These are phyloP conservation scores for Mucor indicus DNA, from an alignment of 371 early-diverging fungal genomes.

Conservation along the genomic window DNA sequence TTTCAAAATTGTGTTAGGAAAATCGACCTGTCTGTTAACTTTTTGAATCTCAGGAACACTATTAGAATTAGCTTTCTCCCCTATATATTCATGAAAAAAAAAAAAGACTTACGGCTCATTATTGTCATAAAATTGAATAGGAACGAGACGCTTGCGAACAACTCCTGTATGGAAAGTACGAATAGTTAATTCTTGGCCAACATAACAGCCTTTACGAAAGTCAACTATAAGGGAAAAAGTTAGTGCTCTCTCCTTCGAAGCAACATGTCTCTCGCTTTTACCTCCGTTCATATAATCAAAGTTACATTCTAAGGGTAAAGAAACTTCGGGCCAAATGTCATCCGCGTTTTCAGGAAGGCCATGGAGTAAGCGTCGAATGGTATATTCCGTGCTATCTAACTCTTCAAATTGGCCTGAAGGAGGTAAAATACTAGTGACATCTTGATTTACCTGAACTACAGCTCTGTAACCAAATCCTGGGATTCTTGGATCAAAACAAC, in stretches of 20 bases:
- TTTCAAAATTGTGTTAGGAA: constrained; percentile 24
- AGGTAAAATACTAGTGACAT: constrained; percentile 20
- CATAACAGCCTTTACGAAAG: constrained; percentile 96
- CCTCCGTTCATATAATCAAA: constrained; percentile 90
- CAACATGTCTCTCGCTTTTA: constrained; percentile 15
- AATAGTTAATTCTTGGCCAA: constrained; percentile 97
- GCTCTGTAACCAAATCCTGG: constrained; percentile 62
- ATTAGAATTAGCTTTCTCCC: constrained; percentile 1
- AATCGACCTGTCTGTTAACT: constrained; percentile 25
- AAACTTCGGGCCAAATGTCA: constrained; percentile 71
- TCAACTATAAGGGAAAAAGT: constrained; percentile 62
- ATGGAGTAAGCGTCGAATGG: constrained; percentile 70
- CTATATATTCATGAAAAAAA: not conserved
- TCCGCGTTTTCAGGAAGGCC: constrained; percentile 89
- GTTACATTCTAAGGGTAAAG: constrained; percentile 90
- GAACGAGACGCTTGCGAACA: constrained; percentile 89
- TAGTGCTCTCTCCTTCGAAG: not conserved
- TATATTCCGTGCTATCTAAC: constrained; percentile 59
- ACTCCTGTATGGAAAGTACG: constrained; percentile 95
- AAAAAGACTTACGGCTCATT: constrained; percentile 34
- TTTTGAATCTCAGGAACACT: constrained; percentile 35
- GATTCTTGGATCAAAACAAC: constrained; percentile 55
- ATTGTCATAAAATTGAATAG: constrained; percentile 61
- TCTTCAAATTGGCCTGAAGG: constrained; percentile 36
- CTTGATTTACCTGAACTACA: constrained; percentile 29